Conservation (phyloP, 2,329 filamentous ascomycete species). For the Colletotrichum truncatum region DNA sequence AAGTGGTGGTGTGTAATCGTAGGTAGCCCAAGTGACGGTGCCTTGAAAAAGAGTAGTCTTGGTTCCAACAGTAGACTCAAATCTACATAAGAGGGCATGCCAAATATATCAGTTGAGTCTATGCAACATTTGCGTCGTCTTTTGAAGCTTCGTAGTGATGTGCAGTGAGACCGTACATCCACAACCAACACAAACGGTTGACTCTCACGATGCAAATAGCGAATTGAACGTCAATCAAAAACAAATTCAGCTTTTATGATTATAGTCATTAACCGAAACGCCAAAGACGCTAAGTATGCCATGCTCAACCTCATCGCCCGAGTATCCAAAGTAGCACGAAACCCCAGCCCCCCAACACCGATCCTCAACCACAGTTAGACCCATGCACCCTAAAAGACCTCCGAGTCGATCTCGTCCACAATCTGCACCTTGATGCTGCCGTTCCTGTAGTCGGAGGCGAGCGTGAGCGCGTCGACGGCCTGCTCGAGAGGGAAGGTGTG, state of each 20-base stretch:
- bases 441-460: conserved; percentile 44
- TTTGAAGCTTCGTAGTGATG: too few species aligned
- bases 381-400: conserved; percentile 5
- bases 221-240: too few species aligned
- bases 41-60: too few species aligned
- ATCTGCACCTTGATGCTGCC: conserved; percentile 48
- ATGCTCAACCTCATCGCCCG: background rate
- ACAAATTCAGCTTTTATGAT: background rate
- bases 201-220: too few species aligned
- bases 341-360: background rate
- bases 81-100: too few species aligned
- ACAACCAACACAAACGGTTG: too few species aligned
- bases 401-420: conserved; percentile 35
- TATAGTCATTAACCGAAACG: conserved; percentile 7
- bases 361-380: background rate
- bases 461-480: conserved; percentile 60
- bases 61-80: too few species aligned
- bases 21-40: too few species aligned
- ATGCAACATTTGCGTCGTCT: too few species aligned
- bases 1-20: too few species aligned
- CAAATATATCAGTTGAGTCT: too few species aligned
- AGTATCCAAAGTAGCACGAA: background rate
- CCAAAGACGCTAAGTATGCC: background rate
- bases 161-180: too few species aligned
- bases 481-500: conserved; percentile 71